These are phyloP conservation scores for Thielaviopsis ethacetica DNA, from an alignment of 2,329 filamentous ascomycete species.

Conservation along the genomic window DNA sequence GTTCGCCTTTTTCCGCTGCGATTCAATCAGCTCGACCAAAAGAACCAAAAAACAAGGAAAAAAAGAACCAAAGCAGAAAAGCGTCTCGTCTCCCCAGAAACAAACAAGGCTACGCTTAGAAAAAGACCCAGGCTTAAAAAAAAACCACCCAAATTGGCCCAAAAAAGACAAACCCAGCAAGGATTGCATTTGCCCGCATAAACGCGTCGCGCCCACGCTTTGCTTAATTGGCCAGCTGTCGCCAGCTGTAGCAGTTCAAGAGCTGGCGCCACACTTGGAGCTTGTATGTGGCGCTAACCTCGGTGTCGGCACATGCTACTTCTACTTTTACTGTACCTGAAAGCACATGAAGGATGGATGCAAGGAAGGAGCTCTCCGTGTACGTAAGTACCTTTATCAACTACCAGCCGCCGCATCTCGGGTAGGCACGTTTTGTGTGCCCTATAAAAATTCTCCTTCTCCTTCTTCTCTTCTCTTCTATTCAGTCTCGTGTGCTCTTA, in stretches of 20 bases:
- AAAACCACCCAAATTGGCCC: too few relatives aligned
- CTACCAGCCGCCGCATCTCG: neutral
- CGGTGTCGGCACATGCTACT: conserved; percentile 9
- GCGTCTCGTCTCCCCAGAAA: neutral
- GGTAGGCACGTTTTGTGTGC: neutral
- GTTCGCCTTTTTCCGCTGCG: neutral
- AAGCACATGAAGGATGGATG: neutral
- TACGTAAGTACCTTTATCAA: neutral
- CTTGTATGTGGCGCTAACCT: conserved; percentile 7
- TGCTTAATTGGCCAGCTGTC: neutral
- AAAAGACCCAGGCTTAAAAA: neutral
- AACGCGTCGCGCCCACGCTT: neutral
- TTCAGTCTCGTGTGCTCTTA: neutral
- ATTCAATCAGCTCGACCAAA: neutral
- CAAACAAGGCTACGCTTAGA: neutral
- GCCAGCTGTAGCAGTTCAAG: neutral
- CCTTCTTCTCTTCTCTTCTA: neutral
- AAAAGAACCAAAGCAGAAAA: neutral
- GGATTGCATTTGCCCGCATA: neutral
- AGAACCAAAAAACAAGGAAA: too few relatives aligned
- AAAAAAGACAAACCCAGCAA: neutral
- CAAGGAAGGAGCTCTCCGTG: neutral
- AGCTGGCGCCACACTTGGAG: neutral
- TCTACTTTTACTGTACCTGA: neutral
- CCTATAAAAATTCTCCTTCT: neutral